Percentiles rank a stretch among this genome's conserved stretches.
Evolutionary conservation across 1,284 basidiomycete species (phyloP).

Genomic region (Hypsizygus ulmarius): DNA sequence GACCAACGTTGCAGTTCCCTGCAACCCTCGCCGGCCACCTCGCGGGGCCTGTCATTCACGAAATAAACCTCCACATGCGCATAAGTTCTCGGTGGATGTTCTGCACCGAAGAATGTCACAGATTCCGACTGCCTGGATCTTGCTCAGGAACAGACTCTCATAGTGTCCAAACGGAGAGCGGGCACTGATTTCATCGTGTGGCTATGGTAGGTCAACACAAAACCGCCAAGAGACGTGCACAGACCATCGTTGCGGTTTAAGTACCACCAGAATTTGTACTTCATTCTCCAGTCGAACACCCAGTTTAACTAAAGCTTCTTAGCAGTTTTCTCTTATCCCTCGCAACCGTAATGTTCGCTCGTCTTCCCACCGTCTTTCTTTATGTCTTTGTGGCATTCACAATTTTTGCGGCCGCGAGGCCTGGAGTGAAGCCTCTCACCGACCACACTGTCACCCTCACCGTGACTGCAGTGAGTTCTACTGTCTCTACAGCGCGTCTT

Average conservation of each 20-base stretch:
- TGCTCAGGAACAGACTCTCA: too few species aligned
- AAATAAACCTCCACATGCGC: conserved; percentile 1
- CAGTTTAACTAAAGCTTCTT: conserved; percentile 19
- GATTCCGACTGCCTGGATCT: background rate
- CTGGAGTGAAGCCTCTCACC: conserved; percentile 2
- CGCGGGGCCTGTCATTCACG: background rate
- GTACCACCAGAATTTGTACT: background rate
- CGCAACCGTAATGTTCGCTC: conserved; percentile 26
- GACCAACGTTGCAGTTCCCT: background rate
- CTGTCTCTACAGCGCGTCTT: background rate
- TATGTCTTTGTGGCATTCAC: conserved; percentile 22
- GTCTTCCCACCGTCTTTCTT: conserved; percentile 20
- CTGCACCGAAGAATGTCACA: background rate
- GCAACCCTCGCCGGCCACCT: background rate
- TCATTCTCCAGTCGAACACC: conserved; percentile 24
- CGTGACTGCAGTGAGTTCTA: conserved; percentile 8
- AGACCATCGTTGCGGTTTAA: conserved; percentile 8
- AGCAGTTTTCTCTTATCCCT: conserved; percentile 1
- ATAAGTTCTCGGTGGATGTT: background rate
- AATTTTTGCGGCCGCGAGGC: conserved; percentile 12
- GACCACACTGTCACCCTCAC: conserved; percentile 10
- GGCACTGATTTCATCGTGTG: too few species aligned
- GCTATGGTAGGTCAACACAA: background rate
- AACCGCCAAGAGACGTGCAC: conserved; percentile 1
- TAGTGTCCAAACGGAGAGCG: too few species aligned